These are phyloP conservation scores for Aspergillus pseudonomiae DNA, from an alignment of 2,329 filamentous ascomycete species.

Conservation along the genomic window DNA sequence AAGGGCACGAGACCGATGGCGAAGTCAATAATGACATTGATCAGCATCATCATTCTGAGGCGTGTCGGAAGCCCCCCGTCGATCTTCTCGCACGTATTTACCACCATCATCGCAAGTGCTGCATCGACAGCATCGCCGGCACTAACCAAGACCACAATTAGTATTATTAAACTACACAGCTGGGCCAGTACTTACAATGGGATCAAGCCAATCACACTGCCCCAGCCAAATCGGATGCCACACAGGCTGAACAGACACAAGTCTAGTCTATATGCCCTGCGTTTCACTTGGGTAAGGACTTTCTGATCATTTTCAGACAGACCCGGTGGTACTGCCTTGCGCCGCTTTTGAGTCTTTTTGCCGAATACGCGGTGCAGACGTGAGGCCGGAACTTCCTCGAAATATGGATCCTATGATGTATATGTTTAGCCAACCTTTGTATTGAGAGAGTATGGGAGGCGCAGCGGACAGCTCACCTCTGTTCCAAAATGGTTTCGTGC, in stretches of 20 bases:
- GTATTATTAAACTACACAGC: not conserved
- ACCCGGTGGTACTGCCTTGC: slow-evolving; percentile 81
- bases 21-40: slow-evolving; percentile 67
- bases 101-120: slow-evolving; percentile 73
- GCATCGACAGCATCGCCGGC: slow-evolving; percentile 76
- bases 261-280: slow-evolving; percentile 82
- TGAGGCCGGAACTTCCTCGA: slow-evolving; percentile 77
- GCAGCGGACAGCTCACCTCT: slow-evolving; percentile 34
- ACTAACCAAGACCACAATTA: slow-evolving; percentile 43
- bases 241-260: slow-evolving; percentile 79
- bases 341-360: slow-evolving; percentile 78
- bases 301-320: slow-evolving; percentile 80
- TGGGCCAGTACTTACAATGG: slow-evolving; percentile 68
- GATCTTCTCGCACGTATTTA: slow-evolving; percentile 71
- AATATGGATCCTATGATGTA: slow-evolving; percentile 77
- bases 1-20: slow-evolving; percentile 56
- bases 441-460: slow-evolving; percentile 6
- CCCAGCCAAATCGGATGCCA: slow-evolving; percentile 86
- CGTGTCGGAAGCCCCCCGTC: slow-evolving; percentile 69
- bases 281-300: slow-evolving; percentile 83
- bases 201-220: slow-evolving; percentile 79
- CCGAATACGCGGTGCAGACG: slow-evolving; percentile 65
- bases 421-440: slow-evolving; percentile 4
- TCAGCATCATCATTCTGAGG: slow-evolving; percentile 71
- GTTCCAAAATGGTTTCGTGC: slow-evolving; percentile 46